phyloP scores from a whole-genome alignment of 129 eudicot species.

The Lactuca sativa region DNA sequence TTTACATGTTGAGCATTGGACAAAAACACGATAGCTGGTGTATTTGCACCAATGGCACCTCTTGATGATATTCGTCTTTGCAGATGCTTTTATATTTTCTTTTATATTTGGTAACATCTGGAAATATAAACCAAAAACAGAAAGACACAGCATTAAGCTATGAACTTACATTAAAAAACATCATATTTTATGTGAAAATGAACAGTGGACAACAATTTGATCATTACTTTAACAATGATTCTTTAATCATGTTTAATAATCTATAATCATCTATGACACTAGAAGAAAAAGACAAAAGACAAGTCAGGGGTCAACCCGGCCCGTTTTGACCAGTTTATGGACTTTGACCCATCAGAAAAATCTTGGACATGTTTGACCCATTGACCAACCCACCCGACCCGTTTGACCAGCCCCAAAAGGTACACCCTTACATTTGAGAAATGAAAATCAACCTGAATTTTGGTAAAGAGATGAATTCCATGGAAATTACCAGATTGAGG shows the following conservation, averaged over 20 bases:
- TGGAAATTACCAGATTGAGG: neutral
- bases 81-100: slow-evolving; percentile 16
- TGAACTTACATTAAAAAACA: slow-evolving; percentile 14
- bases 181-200: slow-evolving; percentile 3
- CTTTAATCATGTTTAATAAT: neutral
- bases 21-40: slow-evolving; percentile 40
- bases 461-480: neutral
- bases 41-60: slow-evolving; percentile 86
- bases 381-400: slow-evolving; percentile 6
- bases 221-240: neutral
- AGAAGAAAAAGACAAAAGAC: neutral
- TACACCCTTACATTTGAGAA: neutral
- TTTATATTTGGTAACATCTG: slow-evolving; percentile 26
- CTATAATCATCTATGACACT: neutral
- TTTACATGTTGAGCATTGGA: slow-evolving; percentile 67
- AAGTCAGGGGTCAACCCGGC: neutral
- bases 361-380: neutral
- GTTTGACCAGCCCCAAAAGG: neutral
- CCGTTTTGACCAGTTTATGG: neutral
- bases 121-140: slow-evolving; percentile 9
- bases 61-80: slow-evolving; percentile 40
- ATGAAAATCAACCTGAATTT: neutral
- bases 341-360: neutral
- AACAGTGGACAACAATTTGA: neutral
- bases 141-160: neutral